A percentile compares a stretch with the other conserved stretches of the same genome.
Conservation (phyloP, 257 asterid species). For the Verbascum thapsus region DNA sequence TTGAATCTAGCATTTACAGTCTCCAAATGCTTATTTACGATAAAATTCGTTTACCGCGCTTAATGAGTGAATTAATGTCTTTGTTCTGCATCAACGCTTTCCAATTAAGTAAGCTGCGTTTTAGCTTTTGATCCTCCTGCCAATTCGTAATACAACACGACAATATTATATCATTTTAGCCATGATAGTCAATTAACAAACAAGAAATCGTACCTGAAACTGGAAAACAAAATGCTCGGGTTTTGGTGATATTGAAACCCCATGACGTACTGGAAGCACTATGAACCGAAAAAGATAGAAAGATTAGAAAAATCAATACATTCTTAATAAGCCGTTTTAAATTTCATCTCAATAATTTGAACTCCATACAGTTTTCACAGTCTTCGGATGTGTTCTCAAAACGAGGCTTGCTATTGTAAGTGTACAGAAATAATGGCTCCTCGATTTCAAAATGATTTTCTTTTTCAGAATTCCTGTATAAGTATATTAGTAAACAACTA, state of each 20-base stretch:
- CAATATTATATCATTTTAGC: not conserved
- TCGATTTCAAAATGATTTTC: slow-evolving; percentile 31
- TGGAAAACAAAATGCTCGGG: slow-evolving; percentile 37
- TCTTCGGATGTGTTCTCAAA: not conserved
- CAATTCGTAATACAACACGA: not conserved
- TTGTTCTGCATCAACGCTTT: slow-evolving; percentile 33
- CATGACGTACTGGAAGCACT: slow-evolving; percentile 44
- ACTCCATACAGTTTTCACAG: not conserved
- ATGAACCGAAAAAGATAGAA: slow-evolving; percentile 1
- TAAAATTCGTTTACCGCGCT: slow-evolving; percentile 41
- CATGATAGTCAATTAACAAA: not conserved
- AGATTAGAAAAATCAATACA: not conserved
- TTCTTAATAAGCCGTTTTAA: not conserved
- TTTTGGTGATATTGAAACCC: slow-evolving; percentile 35
- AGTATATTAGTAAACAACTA: too few species aligned
- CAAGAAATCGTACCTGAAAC: slow-evolving; percentile 41
- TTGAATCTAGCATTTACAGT: not conserved
- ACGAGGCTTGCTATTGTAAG: slow-evolving; percentile 33
- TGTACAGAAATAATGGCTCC: slow-evolving; percentile 46
- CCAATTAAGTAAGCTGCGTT: slow-evolving; percentile 38
- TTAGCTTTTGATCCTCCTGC: slow-evolving; percentile 45
- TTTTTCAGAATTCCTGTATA: slow-evolving; percentile 5
- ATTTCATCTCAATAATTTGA: too few species aligned
- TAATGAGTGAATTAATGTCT: slow-evolving; percentile 40
- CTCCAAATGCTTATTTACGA: slow-evolving; percentile 6